A percentile compares a stretch with the other conserved stretches of the same genome.
phyloP scores from a whole-genome alignment of 2,329 filamentous ascomycete genomes.

The Aureobasidium subglaciale region DNA sequence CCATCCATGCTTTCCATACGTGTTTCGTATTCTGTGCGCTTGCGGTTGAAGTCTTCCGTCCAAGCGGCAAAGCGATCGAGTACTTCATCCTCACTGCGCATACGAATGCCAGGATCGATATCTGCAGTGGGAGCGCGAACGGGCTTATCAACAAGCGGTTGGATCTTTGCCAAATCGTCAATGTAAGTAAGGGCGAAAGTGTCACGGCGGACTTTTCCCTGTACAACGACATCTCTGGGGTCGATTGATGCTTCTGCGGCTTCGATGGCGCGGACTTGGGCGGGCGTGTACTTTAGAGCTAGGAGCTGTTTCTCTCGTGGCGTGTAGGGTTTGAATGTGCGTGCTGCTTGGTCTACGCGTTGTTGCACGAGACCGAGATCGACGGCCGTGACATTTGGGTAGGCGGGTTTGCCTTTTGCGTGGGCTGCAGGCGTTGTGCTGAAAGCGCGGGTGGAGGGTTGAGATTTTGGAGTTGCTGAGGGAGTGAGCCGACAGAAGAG shows the following conservation, averaged over 20 bases:
- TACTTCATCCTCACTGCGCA: slow-evolving; percentile 58
- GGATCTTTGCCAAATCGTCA: slow-evolving; percentile 72
- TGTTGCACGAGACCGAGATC: slow-evolving; percentile 26
- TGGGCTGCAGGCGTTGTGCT: slow-evolving; percentile 30
- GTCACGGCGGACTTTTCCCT: slow-evolving; percentile 66
- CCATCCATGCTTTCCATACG: slow-evolving; percentile 28
- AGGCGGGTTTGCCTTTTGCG: slow-evolving; percentile 35
- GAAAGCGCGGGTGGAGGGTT: slow-evolving; percentile 30
- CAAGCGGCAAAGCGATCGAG: slow-evolving; percentile 48
- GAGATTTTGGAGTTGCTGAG: slow-evolving; percentile 19
- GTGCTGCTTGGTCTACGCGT: slow-evolving; percentile 17
- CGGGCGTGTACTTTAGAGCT: slow-evolving; percentile 63
- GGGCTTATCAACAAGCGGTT: slow-evolving; percentile 69
- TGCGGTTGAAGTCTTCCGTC: slow-evolving; percentile 17
- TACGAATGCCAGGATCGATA: slow-evolving; percentile 50
- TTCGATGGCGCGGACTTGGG: slow-evolving; percentile 74
- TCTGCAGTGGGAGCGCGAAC: slow-evolving; percentile 36
- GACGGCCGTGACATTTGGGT: slow-evolving; percentile 38
- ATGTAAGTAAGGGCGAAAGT: slow-evolving; percentile 66
- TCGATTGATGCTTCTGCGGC: slow-evolving; percentile 73
- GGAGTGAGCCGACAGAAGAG: slow-evolving; percentile 31
- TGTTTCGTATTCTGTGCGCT: slow-evolving; percentile 26
- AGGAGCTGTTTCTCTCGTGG: slow-evolving; percentile 58
- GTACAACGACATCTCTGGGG: slow-evolving; percentile 63
- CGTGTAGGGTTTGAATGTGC: slow-evolving; percentile 58